Evolutionary conservation across 331 rosid species (phyloP), one percentile per base, ranked within the genome.

Genomic region (Dryas integrifolia): DNA sequence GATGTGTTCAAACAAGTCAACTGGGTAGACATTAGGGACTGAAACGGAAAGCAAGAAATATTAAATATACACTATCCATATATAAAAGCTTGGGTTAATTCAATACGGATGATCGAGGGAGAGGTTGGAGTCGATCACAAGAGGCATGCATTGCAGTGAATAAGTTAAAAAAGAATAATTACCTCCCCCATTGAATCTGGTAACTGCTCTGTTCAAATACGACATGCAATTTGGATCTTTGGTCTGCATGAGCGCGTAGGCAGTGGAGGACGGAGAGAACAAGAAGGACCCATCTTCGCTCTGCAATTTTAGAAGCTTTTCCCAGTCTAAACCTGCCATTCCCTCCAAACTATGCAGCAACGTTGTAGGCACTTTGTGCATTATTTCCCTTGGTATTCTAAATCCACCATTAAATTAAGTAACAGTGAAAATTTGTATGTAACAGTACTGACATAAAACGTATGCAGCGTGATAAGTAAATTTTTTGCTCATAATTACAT

Each of bases 311-410:
- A 88, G 84, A 91, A 95, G 96, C 76, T 84, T 75, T 69, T 83
- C 85, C 98, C 98, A 95, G 47, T 91, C 87, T 63, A 95, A 64
- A 21, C 75, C 85, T 51, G 86, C 73, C 98, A 95, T 86, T 2
- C 97, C 98, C 59, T 95, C 98, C 86, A 95, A 87, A 85, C 97
- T 95, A 82, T 92, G 96, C 4, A 95, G 88, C 73, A 95, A 80
- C 18, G 92, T 86, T 21, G 98, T 95, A 49, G 96, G 85, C 77
- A 91, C 93, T 68, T 80, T 88, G 86, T 91, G 98, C 96, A 91
- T 79, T 74, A 86, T 83, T 52, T 89, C 93, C 81, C 82, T 91
- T 58, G 98, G 96, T 70, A 95, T 95, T 86, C 98, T 94, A 75
- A 30, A 30, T 0, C 35, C 35, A 30, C 3, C 35, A 30, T 30